Evolutionary conservation across 371 early-diverging fungal genomes (phyloP).

Genomic region (Rhizopus arrhizus): DNA sequence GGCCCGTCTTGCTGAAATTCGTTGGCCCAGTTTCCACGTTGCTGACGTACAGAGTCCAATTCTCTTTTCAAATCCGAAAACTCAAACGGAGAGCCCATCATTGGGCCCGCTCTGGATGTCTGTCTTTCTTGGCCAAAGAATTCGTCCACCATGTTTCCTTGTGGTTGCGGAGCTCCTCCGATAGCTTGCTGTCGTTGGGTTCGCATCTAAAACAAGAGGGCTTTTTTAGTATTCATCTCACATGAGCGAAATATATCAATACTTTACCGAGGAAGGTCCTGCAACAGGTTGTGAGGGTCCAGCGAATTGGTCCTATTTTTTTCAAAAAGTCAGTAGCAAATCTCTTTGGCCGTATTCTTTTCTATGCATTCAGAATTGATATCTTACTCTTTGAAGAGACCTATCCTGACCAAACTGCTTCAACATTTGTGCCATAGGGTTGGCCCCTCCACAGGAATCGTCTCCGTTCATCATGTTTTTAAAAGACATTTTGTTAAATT

Average conservation of each 20-base stretch:
- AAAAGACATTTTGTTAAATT: conserved; percentile 12
- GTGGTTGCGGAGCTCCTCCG: conserved; percentile 22
- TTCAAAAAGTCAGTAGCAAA: neutral
- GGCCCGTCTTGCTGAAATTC: conserved; percentile 59
- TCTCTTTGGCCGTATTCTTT: neutral
- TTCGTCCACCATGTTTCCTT: conserved; percentile 54
- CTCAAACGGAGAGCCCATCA: conserved; percentile 36
- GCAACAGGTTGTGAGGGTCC: conserved; percentile 34
- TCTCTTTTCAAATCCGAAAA: conserved; percentile 59
- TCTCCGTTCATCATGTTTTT: conserved; percentile 50
- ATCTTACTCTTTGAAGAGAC: conserved; percentile 53
- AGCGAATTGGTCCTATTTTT: conserved; percentile 42
- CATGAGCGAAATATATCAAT: neutral
- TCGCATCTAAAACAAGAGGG: conserved; percentile 20
- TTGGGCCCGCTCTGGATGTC: conserved; percentile 11
- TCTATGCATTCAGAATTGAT: neutral
- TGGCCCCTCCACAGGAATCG: conserved; percentile 60
- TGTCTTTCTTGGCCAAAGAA: conserved; percentile 61
- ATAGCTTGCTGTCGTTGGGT: conserved; percentile 30
- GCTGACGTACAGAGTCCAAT: conserved; percentile 52
- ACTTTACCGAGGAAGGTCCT: conserved; percentile 40
- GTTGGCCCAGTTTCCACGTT: conserved; percentile 51
- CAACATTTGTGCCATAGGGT: conserved; percentile 61
- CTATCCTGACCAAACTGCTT: conserved; percentile 60
- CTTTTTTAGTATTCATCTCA: no score